A percentile compares a stretch with the other conserved stretches of the same genome.
phyloP scores from a whole-genome alignment of 495 filamentous ascomycete species.

The Sporormia fimetaria region DNA sequence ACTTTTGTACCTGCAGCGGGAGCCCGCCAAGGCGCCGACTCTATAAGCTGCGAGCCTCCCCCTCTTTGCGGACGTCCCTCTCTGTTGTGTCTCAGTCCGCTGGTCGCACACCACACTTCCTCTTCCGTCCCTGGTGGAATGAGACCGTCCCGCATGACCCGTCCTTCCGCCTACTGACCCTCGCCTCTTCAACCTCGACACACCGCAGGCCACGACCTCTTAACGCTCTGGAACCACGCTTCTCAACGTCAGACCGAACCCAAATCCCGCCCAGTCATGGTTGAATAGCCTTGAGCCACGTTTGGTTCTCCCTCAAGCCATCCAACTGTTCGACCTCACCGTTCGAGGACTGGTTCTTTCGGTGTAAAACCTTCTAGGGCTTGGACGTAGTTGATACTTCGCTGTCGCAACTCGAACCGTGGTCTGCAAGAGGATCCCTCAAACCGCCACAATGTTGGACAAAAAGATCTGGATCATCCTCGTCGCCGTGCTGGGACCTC shows the following conservation, averaged over 20 bases:
- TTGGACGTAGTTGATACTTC: neutral
- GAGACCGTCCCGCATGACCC: constrained; percentile 21
- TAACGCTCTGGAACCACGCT: neutral
- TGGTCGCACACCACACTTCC: constrained; percentile 7
- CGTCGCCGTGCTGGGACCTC: constrained; percentile 15
- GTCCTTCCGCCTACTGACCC: constrained; percentile 6
- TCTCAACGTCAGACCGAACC: neutral
- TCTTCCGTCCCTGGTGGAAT: constrained; percentile 15
- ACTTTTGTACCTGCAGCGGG: constrained; percentile 6
- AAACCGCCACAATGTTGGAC: constrained; percentile 9
- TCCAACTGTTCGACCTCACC: neutral
- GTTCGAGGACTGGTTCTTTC: neutral
- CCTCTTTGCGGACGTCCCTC: constrained; percentile 8
- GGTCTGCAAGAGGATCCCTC: neutral
- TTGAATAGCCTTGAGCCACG: constrained; percentile 2
- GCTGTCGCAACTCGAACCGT: neutral
- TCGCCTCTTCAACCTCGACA: constrained; percentile 13
- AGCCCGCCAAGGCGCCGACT: constrained; percentile 5
- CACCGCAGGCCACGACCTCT: constrained; percentile 4
- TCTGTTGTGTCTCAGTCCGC: neutral
- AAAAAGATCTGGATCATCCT: constrained; percentile 22
- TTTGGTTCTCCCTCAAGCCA: constrained; percentile 1
- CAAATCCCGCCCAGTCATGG: constrained; percentile 10
- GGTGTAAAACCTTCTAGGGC: constrained; percentile 1
- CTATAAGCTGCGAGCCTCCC: constrained; percentile 9